Evolutionary conservation across 2,329 filamentous ascomycete genomes (phyloP).

Genomic region (Zopfia rhizophila): DNA sequence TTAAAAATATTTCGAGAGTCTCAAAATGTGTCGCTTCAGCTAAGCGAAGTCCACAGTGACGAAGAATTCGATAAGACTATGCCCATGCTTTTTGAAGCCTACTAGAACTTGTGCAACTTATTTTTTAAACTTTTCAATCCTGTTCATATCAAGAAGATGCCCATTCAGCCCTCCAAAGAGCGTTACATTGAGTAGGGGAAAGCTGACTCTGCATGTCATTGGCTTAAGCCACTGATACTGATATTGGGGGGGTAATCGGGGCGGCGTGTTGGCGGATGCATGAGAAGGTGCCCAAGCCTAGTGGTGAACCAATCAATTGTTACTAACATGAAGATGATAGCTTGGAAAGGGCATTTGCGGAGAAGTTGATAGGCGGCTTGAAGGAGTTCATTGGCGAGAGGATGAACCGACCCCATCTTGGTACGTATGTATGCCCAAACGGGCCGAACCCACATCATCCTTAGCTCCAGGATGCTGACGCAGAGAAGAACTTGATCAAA

Average conservation of each 20-base stretch:
- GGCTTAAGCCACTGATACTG: conserved; percentile 7
- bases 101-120: conserved; percentile 1
- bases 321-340: conserved; percentile 5
- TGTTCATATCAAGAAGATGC: conserved; percentile 4
- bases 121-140: conserved; percentile 5
- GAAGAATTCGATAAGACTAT: conserved; percentile 4
- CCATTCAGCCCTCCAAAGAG: neutral
- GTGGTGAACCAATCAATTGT: conserved; percentile 2
- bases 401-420: conserved; percentile 6
- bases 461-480: too few species aligned
- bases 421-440: neutral
- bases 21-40: too few species aligned
- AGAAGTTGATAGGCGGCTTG: neutral
- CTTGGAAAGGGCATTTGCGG: conserved; percentile 3
- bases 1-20: too few species aligned
- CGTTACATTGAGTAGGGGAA: conserved; percentile 5
- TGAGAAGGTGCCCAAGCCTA: neutral
- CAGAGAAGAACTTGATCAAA: conserved; percentile 11
- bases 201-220: neutral
- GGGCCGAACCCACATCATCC: neutral
- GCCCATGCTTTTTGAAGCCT: conserved; percentile 1
- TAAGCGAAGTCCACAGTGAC: conserved; percentile 2
- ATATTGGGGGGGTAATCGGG: neutral
- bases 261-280: conserved; percentile 3
- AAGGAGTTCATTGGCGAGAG: conserved; percentile 4